A percentile compares a stretch with the other conserved stretches of the same genome.
Conservation (phyloP, 371 early-diverging fungal species). For the Mucor lusitanicus region DNA sequence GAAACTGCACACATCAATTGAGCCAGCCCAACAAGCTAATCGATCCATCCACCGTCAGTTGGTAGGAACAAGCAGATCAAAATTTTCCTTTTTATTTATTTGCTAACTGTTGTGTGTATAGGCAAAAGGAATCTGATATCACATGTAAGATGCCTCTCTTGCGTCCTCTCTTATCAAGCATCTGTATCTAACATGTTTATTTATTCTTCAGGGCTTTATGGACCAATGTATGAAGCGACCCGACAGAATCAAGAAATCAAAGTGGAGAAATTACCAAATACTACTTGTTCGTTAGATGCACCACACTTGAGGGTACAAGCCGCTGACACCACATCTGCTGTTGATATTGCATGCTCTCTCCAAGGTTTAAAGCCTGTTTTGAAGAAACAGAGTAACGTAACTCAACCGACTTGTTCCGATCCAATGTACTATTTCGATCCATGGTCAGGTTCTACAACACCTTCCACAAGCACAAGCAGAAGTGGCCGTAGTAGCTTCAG, state of each 20-base stretch:
- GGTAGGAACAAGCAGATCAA: conserved; percentile 9
- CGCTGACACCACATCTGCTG: not conserved
- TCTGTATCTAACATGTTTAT: not conserved
- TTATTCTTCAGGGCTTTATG: conserved; percentile 29
- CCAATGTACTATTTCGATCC: conserved; percentile 3
- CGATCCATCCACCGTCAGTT: conserved; percentile 28
- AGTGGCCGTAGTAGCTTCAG: conserved; percentile 16
- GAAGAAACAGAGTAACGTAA: conserved; percentile 24
- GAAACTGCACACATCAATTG: conserved; percentile 20
- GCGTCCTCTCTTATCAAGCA: not conserved
- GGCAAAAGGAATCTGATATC: conserved; percentile 39
- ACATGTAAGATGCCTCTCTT: conserved; percentile 25
- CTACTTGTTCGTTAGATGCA: not conserved
- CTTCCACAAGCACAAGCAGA: not conserved
- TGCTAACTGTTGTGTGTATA: conserved; percentile 1
- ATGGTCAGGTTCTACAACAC: conserved; percentile 3
- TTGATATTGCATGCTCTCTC: conserved; percentile 6
- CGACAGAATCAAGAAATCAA: not conserved
- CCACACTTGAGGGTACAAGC: not conserved
- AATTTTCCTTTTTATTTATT: conserved; percentile 3
- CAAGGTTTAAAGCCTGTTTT: conserved; percentile 37
- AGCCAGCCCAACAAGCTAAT: conserved; percentile 18
- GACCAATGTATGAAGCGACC: conserved; percentile 27
- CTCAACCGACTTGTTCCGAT: conserved; percentile 31
- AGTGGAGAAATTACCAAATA: not conserved